Conservation (phyloP, 2,329 filamentous ascomycete genomes). For the Colletotrichum theobromicola region DNA sequence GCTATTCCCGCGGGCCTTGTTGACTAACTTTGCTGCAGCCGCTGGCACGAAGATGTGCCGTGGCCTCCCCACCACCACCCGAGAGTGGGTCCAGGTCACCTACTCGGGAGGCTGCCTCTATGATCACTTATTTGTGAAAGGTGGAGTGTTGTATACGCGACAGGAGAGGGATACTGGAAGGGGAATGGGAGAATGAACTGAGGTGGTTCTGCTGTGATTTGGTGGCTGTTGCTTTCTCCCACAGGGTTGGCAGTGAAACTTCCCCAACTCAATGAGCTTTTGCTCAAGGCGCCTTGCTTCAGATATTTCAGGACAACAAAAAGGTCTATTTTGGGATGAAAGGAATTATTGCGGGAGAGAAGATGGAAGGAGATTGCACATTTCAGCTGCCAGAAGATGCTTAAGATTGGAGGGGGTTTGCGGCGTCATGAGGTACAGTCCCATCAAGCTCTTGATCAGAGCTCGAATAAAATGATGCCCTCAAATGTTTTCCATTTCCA, state of each 20-base stretch:
- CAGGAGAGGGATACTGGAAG: neutral
- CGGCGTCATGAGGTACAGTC: neutral
- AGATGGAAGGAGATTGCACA: neutral
- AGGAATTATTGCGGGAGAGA: no score
- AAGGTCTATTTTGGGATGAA: neutral
- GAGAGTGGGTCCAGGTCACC: no score
- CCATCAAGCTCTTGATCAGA: neutral
- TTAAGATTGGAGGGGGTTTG: neutral
- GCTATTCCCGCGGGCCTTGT: no score
- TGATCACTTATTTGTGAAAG: no score
- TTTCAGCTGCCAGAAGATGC: no score
- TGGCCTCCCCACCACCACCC: no score
- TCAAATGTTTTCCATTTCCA: no score
- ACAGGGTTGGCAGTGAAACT: neutral
- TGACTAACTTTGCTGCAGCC: no score
- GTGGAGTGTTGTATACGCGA: neutral
- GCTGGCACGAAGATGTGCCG: no score
- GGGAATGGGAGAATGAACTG: neutral
- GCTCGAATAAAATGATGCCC: neutral
- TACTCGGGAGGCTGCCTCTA: no score
- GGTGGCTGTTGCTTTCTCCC: neutral
- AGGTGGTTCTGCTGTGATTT: neutral
- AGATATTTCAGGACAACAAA: neutral
- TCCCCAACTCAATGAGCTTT: neutral
- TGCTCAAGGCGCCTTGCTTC: rapidly evolving